Conservation (phyloP, 441 rosid species). For the Biscutella laevigata region DNA sequence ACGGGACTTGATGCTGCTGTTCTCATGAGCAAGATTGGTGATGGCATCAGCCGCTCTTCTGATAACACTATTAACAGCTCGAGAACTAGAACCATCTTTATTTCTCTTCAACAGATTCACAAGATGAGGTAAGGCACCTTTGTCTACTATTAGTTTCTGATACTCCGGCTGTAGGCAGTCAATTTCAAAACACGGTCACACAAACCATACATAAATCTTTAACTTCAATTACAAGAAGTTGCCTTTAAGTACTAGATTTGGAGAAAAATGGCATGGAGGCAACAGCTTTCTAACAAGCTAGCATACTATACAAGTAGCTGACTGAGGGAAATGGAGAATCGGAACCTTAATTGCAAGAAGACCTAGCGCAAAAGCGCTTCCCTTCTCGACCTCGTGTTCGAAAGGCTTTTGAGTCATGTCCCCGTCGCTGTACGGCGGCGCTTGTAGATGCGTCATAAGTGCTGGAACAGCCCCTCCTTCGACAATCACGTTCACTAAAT, state of each 20-base stretch:
- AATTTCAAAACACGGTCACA: slow-evolving; percentile 17
- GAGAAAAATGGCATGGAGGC: neutral
- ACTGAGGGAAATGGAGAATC: neutral
- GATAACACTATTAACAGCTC: slow-evolving; percentile 79
- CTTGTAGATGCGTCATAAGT: slow-evolving; percentile 81
- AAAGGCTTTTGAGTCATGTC: slow-evolving; percentile 51
- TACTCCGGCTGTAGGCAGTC: slow-evolving; percentile 73
- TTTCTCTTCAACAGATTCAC: slow-evolving; percentile 73
- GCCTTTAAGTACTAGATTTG: neutral
- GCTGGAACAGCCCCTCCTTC: slow-evolving; percentile 94
- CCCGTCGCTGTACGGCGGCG: slow-evolving; percentile 55
- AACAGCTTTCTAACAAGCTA: neutral
- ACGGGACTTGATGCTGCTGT: slow-evolving; percentile 86
- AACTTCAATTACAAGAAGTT: neutral
- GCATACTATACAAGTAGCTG: neutral
- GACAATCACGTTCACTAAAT: slow-evolving; percentile 83
- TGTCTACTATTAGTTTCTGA: slow-evolving; percentile 88
- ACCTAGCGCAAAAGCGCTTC: slow-evolving; percentile 94
- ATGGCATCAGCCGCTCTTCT: slow-evolving; percentile 97
- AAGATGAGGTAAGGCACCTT: slow-evolving; percentile 77
- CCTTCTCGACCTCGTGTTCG: slow-evolving; percentile 98
- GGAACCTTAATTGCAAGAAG: slow-evolving; percentile 88
- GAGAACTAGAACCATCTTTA: slow-evolving; percentile 51
- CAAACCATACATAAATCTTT: neutral
- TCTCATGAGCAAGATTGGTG: slow-evolving; percentile 96